Conservation (phyloP, 768 basidiomycete genomes). For the Cyclocybe cylindracea region DNA sequence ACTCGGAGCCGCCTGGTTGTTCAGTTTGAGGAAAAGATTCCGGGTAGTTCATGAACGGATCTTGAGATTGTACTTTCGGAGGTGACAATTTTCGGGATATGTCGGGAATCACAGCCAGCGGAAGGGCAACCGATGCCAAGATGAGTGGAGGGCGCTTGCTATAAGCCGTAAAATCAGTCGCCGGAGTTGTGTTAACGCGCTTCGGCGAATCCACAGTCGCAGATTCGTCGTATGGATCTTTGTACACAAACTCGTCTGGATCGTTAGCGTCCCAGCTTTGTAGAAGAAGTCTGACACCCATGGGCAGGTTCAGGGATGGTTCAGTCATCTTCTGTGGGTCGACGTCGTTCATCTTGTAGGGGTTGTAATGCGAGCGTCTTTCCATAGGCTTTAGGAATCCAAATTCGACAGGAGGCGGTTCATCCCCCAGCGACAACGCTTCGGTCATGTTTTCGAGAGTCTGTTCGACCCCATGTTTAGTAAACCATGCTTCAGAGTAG, state of each 20-base stretch:
- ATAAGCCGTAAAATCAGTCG: background rate
- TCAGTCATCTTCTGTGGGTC: constrained; percentile 4
- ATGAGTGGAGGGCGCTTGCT: constrained; percentile 15
- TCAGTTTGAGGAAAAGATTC: background rate
- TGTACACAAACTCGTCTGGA: constrained; percentile 50
- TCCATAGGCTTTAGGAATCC: constrained; percentile 57
- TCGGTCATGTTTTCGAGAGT: constrained; percentile 59
- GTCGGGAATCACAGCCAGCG: background rate
- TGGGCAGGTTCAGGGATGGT: constrained; percentile 27
- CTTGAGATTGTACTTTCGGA: constrained; percentile 13
- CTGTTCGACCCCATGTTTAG: constrained; percentile 24
- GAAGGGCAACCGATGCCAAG: constrained; percentile 10
- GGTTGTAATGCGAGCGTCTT: constrained; percentile 19
- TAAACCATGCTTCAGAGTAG: constrained; percentile 48
- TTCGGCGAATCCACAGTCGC: background rate
- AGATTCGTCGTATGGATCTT: constrained; percentile 50
- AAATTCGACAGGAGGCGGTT: constrained; percentile 61
- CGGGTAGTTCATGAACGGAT: background rate
- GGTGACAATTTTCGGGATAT: constrained; percentile 3
- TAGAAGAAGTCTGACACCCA: constrained; percentile 64
- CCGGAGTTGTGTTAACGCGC: constrained; percentile 1
- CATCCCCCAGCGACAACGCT: constrained; percentile 56
- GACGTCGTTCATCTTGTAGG: constrained; percentile 17
- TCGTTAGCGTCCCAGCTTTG: constrained; percentile 69
- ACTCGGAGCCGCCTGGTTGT: constrained; percentile 3